These are phyloP conservation scores for Rhodamnia argentea DNA, from an alignment of 345 rosid species.

Conservation along the genomic window DNA sequence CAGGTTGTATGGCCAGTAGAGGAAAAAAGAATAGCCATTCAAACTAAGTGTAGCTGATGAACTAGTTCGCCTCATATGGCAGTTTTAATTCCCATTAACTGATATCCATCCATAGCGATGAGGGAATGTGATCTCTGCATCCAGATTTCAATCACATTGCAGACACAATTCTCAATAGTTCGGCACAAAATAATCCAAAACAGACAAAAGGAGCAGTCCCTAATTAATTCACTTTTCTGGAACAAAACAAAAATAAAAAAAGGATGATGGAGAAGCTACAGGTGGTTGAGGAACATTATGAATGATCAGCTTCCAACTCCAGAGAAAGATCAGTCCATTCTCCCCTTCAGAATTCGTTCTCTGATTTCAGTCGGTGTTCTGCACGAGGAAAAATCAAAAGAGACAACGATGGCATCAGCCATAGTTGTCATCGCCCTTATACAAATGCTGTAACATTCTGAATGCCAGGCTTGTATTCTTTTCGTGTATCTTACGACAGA, in stretches of 20 bases:
- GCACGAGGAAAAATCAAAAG: slow-evolving; percentile 3
- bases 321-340: slow-evolving; percentile 61
- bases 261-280: neutral
- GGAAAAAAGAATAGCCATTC: neutral
- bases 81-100: neutral
- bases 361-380: slow-evolving; percentile 81
- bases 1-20: neutral
- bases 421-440: neutral
- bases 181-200: neutral
- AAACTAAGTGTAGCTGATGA: neutral
- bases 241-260: neutral
- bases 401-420: neutral
- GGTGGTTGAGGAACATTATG: neutral
- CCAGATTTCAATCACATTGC: neutral
- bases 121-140: neutral
- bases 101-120: neutral
- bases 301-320: neutral
- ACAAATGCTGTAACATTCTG: neutral
- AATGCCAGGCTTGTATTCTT: neutral
- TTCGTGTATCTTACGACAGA: neutral
- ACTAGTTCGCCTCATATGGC: neutral
- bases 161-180: neutral
- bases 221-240: neutral
- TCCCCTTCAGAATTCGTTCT: slow-evolving; percentile 88
- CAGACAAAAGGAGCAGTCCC: neutral